Base-by-base conservation (phyloP, 768 basidiomycete species). In the Glaciozyma antarctica region DNA sequence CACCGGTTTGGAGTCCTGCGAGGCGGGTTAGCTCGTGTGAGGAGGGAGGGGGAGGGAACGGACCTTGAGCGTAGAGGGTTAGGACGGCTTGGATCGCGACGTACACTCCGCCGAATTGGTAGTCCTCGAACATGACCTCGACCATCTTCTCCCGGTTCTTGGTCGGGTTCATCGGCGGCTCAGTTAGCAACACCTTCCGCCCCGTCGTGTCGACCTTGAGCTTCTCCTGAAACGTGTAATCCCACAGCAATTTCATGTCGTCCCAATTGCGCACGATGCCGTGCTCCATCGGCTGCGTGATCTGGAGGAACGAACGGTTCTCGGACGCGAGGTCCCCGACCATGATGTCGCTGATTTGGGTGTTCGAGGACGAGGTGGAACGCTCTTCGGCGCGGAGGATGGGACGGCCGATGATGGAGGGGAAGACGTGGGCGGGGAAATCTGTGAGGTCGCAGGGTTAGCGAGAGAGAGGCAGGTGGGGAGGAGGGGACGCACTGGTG, bases 211-310 rank as follows among this genome's bases (percentile, higher is more conserved):
- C 86, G 68, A 97, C 81, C 74, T 85, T 83, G 71, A 99, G 83
- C 79, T 98, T 98, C 80, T 95, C 91, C 72, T 89, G 80, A 76
- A 99, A 99, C 1, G 95, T 99, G 78, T 97, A 98, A 77, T 99
- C 86, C 95, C 95, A 99, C 22, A 98, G 82, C 73, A 90, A 84
- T 75, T 87, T 87, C 95, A 98, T 99, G 78, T 99, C 95, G 76
- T 92, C 90, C 95, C 95, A 99, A 78, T 98, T 97, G 72, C 88
- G 86, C 55, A 99, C 86, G 78, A 99, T 97, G 49, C 95, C 95
- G 77, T 99, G 95, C 76, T 99, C 95, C 89, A 99, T 91, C 2
- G 95, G 95, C 74, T 98, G 95, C 0, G 92, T 90, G 44, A 99
- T 82, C 78, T 98, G 93, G 48, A 99, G 85, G 79, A 88, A 97